A percentile compares a stretch with the other conserved stretches of the same genome.
Conservation (phyloP, 371 early-diverging fungal genomes). For the Capniomyces stellatus region DNA sequence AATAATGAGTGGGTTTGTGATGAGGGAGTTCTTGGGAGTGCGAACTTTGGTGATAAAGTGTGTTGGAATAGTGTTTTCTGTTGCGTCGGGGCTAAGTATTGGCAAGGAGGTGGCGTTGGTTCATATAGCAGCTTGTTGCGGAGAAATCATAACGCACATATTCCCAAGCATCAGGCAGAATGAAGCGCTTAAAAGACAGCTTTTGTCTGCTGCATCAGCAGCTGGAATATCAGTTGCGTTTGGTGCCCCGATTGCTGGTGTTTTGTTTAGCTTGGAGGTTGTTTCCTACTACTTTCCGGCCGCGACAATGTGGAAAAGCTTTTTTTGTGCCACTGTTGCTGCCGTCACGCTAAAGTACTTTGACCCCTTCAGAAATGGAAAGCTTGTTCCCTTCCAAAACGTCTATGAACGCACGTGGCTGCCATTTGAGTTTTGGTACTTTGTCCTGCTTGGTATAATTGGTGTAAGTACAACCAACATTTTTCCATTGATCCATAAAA, state of each 20-base stretch:
- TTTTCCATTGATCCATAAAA: slow-evolving; percentile 62
- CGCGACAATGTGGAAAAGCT: slow-evolving; percentile 88
- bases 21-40: slow-evolving; percentile 50
- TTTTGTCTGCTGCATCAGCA: slow-evolving; percentile 80
- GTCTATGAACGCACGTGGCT: slow-evolving; percentile 80
- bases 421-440: slow-evolving; percentile 67
- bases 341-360: slow-evolving; percentile 78
- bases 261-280: slow-evolving; percentile 86
- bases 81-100: slow-evolving; percentile 72
- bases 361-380: slow-evolving; percentile 87
- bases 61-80: slow-evolving; percentile 47
- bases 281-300: slow-evolving; percentile 83
- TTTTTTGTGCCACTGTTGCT: slow-evolving; percentile 84
- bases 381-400: slow-evolving; percentile 87
- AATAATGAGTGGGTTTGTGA: slow-evolving; percentile 70
- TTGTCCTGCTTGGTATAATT: slow-evolving; percentile 65
- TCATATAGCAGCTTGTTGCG: slow-evolving; percentile 81
- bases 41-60: slow-evolving; percentile 52
- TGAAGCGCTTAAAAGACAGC: slow-evolving; percentile 68
- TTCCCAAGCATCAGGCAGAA: slow-evolving; percentile 51
- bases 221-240: slow-evolving; percentile 92
- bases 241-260: slow-evolving; percentile 93
- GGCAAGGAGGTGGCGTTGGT: slow-evolving; percentile 94
- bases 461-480: slow-evolving; percentile 69
- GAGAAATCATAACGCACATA: slow-evolving; percentile 60